A percentile compares a stretch with the other conserved stretches of the same genome.
Conservation (phyloP, 352 stramenopile genomes). For the Elongisporangium senticosum region DNA sequence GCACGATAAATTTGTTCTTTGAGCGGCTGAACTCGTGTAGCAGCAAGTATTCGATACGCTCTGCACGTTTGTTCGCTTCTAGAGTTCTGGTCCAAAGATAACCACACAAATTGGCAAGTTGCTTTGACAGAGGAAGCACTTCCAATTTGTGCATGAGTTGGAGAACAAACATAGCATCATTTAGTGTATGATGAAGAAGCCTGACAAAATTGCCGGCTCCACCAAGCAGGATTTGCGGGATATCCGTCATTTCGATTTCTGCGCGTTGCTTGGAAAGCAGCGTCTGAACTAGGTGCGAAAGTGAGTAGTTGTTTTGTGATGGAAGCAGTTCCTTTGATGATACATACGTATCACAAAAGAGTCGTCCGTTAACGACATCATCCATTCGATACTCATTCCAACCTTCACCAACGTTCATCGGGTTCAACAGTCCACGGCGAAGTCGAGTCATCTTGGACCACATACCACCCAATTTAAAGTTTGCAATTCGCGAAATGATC, state of each 20-base stretch:
- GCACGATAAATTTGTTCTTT: slow-evolving; percentile 97
- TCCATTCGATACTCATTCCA: slow-evolving; percentile 89
- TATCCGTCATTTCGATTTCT: slow-evolving; percentile 95
- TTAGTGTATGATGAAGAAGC: slow-evolving; percentile 92
- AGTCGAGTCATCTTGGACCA: slow-evolving; percentile 84
- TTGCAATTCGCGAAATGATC: slow-evolving; percentile 92
- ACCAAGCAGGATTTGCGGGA: slow-evolving; percentile 90
- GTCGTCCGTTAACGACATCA: slow-evolving; percentile 88
- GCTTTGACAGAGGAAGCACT: slow-evolving; percentile 97
- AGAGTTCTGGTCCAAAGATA: slow-evolving; percentile 98
- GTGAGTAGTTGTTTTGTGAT: slow-evolving; percentile 97
- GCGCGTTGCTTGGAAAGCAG: slow-evolving; percentile 85
- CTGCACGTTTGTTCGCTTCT: slow-evolving; percentile 94
- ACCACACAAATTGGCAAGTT: slow-evolving; percentile 97
- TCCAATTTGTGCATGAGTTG: slow-evolving; percentile 97
- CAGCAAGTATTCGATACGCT: slow-evolving; percentile 99
- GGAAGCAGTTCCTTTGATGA: slow-evolving; percentile 95
- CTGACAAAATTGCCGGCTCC: slow-evolving; percentile 89
- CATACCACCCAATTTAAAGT: slow-evolving; percentile 85
- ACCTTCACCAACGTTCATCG: slow-evolving; percentile 77
- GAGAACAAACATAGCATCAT: slow-evolving; percentile 96
- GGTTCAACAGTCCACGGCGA: slow-evolving; percentile 63
- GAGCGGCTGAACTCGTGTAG: slow-evolving; percentile 96
- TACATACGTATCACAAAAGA: slow-evolving; percentile 98
- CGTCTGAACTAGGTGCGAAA: slow-evolving; percentile 92